Base-by-base conservation (phyloP, 176 grass and related monocot species). In the Pontederia paniculata region DNA sequence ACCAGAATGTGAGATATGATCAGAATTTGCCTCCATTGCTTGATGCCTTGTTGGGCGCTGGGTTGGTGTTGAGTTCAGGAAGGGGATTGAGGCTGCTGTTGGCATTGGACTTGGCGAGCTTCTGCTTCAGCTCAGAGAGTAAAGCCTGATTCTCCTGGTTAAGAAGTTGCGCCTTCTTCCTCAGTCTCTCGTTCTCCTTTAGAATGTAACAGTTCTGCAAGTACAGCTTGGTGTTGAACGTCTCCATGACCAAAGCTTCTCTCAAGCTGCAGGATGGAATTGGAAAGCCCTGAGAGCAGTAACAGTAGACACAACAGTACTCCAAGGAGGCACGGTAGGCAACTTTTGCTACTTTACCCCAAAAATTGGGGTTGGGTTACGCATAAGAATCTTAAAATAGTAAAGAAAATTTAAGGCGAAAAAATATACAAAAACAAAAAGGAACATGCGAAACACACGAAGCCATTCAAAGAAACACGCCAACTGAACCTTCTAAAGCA, bases 161-260 rank as follows among this genome's bases (percentile, higher is more conserved):
- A 12, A 89, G 71, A 52, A 85, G 71, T 67, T 76, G 52, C 16
- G 86, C 86, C 49, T 76, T 83, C 74, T 89, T 89, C 56, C 86
- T 74, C 48, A 89, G 86, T 71, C 86, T 73, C 78, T 89, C 77
- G 62, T 89, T 89, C 81, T 89, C 86, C 62, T 89, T 89, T 74
- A 81, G 59, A 65, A 89, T 89, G 74, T 76, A 89, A 71, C 86
- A 89, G 67, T 89, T 89, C 77, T 85, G 74, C 59, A 89, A 66
- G 67, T 89, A 89, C 70, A 89, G 66, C 22, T 85, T 81, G 50
- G 81, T 74, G 81, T 89, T 89, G 45, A 81, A 55, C 48, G 77
- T 76, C 50, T 89, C 86, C 86, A 89, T 89, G 56, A 49, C 45
- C 13, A 45, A 42, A 54, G 21, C 20, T 60, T 58, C 2, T 49